phyloP scores from a whole-genome alignment of 257 asterid species.

The Thymus mandschuricus region DNA sequence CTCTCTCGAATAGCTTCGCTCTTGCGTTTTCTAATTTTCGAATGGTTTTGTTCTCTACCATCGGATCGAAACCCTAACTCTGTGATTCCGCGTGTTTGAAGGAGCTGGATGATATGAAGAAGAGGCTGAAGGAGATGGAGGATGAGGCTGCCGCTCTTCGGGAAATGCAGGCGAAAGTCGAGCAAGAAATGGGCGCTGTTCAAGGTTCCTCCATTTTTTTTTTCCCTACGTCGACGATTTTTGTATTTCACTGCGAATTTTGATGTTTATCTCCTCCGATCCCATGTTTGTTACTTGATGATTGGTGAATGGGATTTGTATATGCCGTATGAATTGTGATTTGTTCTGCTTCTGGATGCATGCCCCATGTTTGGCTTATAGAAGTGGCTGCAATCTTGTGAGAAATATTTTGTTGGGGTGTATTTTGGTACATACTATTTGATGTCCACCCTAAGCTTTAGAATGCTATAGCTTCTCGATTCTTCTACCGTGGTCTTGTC shows the following conservation, averaged over 20 bases:
- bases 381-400: slow-evolving; percentile 1
- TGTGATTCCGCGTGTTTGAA: slow-evolving; percentile 28
- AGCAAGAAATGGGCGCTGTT: slow-evolving; percentile 72
- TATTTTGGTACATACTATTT: background rate
- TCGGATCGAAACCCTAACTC: slow-evolving; percentile 48
- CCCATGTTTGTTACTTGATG: background rate
- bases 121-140: slow-evolving; percentile 85
- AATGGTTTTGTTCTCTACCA: background rate
- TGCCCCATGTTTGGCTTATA: background rate
- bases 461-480: background rate
- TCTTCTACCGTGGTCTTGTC: background rate
- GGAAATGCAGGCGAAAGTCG: slow-evolving; percentile 81
- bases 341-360: background rate
- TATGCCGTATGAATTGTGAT: background rate
- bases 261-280: background rate
- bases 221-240: background rate
- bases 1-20: background rate
- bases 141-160: slow-evolving; percentile 84
- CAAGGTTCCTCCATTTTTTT: slow-evolving; percentile 52
- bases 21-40: background rate
- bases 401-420: background rate
- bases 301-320: slow-evolving; percentile 21
- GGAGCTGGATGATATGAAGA: slow-evolving; percentile 82
- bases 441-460: background rate
- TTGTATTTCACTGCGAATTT: background rate